Evolutionary conservation across 176 grass and related monocot species (phyloP), one percentile per base, ranked within the genome.

Genomic region (Oryza coarctata): DNA sequence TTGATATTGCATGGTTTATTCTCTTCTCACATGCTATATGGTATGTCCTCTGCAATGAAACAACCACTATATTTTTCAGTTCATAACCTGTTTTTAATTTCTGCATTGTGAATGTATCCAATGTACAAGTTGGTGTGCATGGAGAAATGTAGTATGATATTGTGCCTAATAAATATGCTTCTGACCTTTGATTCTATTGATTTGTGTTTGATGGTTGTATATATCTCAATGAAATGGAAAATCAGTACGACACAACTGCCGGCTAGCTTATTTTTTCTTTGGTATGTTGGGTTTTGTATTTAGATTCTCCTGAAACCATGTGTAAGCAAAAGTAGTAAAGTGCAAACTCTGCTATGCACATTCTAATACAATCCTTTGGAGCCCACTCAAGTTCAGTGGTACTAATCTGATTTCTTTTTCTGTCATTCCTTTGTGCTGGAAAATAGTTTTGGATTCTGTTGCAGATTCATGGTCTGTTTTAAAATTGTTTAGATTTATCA

Each of bases 1-100:
- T 99, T 64, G 96, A 99, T 80, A 65, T 95, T 78, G 79, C 91
- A 28, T 99, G 96, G 96, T 99, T 99, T 85, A 88, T 99, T 71
- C 89, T 99, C 78, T 99, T 99, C 89, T 99, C 89, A 76, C 74
- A 74, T 88, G 80, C 89, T 75, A 95, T 99, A 88, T 99, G 93
- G 96, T 99, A 95, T 77, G 90, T 62, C 43, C 43, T 71, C 44
- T 75, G 57, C 22, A 57, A 60, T 11, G n/a, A 60, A 11, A 8
- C 55, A 60, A 60, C 39, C 12, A 77, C 39, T 72, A 43, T 82
- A 9, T 39, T 68, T 49, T 73, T 82, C 73, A 61, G 60, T 76
- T 80, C 9, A 76, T n/a, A 55, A 30, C 15, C 15, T 76, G 12
- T 28, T 73, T 80, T 64, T 36, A 27, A 14, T 39, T 63, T 76